A percentile compares a stretch with the other conserved stretches of the same genome.
phyloP scores from a whole-genome alignment of 805 yeast genomes.

The Schwanniomyces pseudopolymorphus region DNA sequence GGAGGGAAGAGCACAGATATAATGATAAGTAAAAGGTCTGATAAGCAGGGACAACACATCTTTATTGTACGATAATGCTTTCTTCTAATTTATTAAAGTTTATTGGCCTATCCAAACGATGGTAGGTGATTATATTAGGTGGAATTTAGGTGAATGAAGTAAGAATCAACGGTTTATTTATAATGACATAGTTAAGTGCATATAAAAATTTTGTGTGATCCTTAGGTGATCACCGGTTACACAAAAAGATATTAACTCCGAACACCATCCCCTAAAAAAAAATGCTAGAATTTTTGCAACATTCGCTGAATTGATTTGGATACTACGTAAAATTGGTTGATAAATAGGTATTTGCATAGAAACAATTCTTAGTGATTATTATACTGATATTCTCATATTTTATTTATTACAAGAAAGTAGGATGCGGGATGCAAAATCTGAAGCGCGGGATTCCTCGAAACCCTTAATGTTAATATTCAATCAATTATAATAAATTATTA shows the following conservation, averaged over 20 bases:
- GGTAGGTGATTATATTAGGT: not conserved
- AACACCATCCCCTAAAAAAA: not conserved
- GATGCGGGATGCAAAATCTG: too few relatives aligned
- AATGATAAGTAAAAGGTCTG: slow-evolving; percentile 59
- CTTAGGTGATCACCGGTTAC: not conserved
- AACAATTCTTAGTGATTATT: too few relatives aligned
- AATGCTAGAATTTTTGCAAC: not conserved
- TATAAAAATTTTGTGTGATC: not conserved
- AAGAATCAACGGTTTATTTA: not conserved
- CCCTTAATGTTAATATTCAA: too few relatives aligned
- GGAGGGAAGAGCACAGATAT: slow-evolving; percentile 72
- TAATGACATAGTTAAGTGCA: not conserved
- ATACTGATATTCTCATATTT: too few relatives aligned
- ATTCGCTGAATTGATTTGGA: too few relatives aligned
- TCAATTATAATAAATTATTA: too few relatives aligned
- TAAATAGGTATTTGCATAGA: too few relatives aligned
- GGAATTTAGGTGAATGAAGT: not conserved
- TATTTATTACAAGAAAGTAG: too few relatives aligned
- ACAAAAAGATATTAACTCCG: not conserved
- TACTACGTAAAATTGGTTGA: too few relatives aligned
- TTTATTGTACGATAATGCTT: not conserved
- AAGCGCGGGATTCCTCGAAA: too few relatives aligned
- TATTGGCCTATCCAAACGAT: not conserved
- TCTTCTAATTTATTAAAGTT: not conserved
- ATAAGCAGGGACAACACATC: slow-evolving; percentile 29